Conservation (phyloP, 2,329 filamentous ascomycete species). For the Colletotrichum liriopes region DNA sequence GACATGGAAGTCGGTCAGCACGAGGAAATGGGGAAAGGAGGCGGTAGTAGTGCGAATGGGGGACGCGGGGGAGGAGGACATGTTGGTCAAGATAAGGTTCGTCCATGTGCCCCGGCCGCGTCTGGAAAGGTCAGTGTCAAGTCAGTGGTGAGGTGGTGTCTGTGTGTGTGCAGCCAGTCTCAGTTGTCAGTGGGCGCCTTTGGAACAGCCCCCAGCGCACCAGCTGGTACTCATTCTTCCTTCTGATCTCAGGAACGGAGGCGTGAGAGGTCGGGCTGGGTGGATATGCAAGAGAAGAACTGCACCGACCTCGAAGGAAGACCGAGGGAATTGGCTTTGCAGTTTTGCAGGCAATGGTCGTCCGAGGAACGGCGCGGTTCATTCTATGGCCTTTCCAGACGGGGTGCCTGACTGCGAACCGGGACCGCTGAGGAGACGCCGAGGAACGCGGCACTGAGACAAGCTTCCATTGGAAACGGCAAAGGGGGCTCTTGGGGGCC, state of each 20-base stretch:
- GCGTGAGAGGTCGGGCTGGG: not conserved
- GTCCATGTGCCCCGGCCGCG: constrained; percentile 39
- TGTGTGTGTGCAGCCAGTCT: constrained; percentile 14
- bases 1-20: not conserved
- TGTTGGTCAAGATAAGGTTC: constrained; percentile 39
- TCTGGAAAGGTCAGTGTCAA: constrained; percentile 43
- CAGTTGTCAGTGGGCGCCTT: not conserved
- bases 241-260: not conserved
- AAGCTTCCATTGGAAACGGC: constrained; percentile 12
- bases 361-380: not conserved
- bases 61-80: constrained; percentile 26
- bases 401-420: not conserved
- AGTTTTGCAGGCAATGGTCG: not conserved
- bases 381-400: not conserved
- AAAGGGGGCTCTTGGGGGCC: not conserved
- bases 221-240: not conserved
- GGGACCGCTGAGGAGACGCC: not conserved
- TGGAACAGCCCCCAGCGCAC: not conserved
- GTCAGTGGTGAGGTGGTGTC: constrained; percentile 12
- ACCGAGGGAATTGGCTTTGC: constrained; percentile 7
- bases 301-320: not conserved
- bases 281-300: constrained; percentile 7
- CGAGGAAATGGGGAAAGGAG: not conserved
- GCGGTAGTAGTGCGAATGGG: constrained; percentile 15
- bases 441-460: constrained; percentile 21